phyloP scores from a whole-genome alignment of 1,284 basidiomycete species.

The Microbotryum violaceum region DNA sequence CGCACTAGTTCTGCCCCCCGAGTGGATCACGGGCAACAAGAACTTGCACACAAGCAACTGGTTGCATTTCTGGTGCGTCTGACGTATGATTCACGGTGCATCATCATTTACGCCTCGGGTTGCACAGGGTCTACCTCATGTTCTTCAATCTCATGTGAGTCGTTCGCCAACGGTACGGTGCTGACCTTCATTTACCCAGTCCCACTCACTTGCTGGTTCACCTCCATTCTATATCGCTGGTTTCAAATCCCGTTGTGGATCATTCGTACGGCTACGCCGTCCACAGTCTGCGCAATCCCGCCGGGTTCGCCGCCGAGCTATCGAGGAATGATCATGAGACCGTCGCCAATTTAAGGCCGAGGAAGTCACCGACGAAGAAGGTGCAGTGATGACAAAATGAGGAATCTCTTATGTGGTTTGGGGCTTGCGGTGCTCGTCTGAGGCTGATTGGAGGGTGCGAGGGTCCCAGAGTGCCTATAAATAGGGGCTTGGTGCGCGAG shows the following conservation, averaged over 20 bases:
- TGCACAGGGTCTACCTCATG: slow-evolving; percentile 23
- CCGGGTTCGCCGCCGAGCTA: background rate
- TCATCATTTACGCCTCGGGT: slow-evolving; percentile 8
- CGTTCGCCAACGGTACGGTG: background rate
- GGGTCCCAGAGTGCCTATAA: no score
- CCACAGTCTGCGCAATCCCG: slow-evolving; percentile 47
- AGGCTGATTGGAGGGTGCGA: no score
- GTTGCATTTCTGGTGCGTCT: no score
- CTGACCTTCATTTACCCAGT: background rate
- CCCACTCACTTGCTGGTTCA: background rate
- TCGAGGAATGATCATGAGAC: background rate
- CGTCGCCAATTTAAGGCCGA: background rate
- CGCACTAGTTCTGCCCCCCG: slow-evolving; percentile 56
- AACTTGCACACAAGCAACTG: no score
- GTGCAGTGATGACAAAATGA: background rate
- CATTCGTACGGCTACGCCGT: slow-evolving; percentile 62
- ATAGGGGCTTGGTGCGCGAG: no score
- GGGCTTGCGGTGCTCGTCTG: no score
- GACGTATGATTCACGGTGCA: slow-evolving; percentile 34
- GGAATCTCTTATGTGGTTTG: no score
- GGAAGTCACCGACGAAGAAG: background rate
- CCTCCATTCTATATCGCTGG: slow-evolving; percentile 50
- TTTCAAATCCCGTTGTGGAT: slow-evolving; percentile 63
- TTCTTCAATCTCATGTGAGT: slow-evolving; percentile 20
- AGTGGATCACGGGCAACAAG: slow-evolving; percentile 60